Evolutionary conservation across 352 stramenopile genomes (phyloP).

Genomic region (Phytophthora agathidicida): DNA sequence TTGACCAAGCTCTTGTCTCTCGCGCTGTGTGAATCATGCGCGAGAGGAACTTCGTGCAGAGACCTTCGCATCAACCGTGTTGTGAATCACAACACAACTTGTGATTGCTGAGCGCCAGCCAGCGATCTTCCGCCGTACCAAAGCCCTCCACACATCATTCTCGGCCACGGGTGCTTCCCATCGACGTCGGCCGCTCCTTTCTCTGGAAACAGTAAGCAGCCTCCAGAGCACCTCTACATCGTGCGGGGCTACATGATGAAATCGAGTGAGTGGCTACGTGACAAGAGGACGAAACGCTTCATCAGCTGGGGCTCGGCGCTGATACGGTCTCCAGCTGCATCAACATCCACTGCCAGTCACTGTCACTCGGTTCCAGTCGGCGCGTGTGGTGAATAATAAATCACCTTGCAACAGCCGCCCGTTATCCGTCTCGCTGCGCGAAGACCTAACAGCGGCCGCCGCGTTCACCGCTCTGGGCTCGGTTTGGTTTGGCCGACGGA

Average conservation of each 20-base stretch:
- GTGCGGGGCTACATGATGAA: constrained; percentile 25
- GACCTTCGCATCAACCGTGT: background rate
- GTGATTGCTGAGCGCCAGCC: constrained; percentile 25
- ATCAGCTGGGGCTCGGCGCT: constrained; percentile 7
- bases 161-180: constrained; percentile 19
- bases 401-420: too few species aligned
- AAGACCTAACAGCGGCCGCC: constrained; percentile 1
- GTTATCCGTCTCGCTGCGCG: constrained; percentile 1
- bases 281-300: constrained; percentile 28
- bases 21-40: background rate
- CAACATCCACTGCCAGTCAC: constrained; percentile 19
- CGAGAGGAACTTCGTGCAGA: background rate
- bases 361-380: too few species aligned
- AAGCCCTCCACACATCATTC: constrained; percentile 34
- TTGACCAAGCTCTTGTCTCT: constrained; percentile 12
- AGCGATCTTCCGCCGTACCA: constrained; percentile 28
- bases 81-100: too few species aligned
- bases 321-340: constrained; percentile 18
- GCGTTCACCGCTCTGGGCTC: constrained; percentile 1
- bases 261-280: constrained; percentile 23
- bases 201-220: constrained; percentile 17
- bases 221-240: constrained; percentile 18
- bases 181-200: constrained; percentile 12
- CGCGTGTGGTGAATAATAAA: too few species aligned
- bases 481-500: background rate